Evolutionary conservation across 1,139 yeast genomes (phyloP).

Genomic region (Zygotorulaspora mrakii): DNA sequence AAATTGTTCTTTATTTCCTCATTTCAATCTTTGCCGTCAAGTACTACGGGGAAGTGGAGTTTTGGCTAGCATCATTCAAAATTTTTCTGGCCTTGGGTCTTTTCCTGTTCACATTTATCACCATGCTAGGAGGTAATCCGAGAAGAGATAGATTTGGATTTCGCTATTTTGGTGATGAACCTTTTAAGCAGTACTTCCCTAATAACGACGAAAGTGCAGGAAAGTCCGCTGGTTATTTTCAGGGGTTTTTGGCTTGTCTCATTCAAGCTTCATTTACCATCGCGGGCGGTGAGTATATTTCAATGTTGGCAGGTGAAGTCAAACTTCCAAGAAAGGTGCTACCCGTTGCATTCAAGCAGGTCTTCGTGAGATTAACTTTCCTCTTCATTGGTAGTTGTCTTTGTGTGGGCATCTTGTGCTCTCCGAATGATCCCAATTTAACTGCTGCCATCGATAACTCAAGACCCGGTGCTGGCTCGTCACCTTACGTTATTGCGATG

Average conservation of each 20-base stretch:
- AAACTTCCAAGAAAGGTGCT: constrained; percentile 70
- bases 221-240: constrained; percentile 53
- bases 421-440: constrained; percentile 48
- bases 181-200: constrained; percentile 53
- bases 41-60: constrained; percentile 74
- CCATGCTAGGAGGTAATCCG: constrained; percentile 87
- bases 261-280: constrained; percentile 63
- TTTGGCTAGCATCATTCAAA: constrained; percentile 75
- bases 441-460: constrained; percentile 44
- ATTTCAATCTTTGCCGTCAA: constrained; percentile 72
- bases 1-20: constrained; percentile 55
- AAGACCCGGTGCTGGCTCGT: constrained; percentile 57
- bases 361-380: constrained; percentile 64
- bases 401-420: constrained; percentile 56
- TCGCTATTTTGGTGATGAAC: constrained; percentile 55
- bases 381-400: constrained; percentile 64
- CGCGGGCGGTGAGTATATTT: constrained; percentile 81
- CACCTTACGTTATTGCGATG: constrained; percentile 66
- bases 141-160: constrained; percentile 62
- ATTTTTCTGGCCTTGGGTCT: constrained; percentile 68
- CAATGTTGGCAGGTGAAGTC: constrained; percentile 83
- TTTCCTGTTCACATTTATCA: constrained; percentile 65
- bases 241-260: constrained; percentile 65
- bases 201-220: constrained; percentile 43
- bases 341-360: constrained; percentile 76